These are phyloP conservation scores for Phoenix roebelenii DNA, from an alignment of 176 grass and related monocot species.

Conservation along the genomic window DNA sequence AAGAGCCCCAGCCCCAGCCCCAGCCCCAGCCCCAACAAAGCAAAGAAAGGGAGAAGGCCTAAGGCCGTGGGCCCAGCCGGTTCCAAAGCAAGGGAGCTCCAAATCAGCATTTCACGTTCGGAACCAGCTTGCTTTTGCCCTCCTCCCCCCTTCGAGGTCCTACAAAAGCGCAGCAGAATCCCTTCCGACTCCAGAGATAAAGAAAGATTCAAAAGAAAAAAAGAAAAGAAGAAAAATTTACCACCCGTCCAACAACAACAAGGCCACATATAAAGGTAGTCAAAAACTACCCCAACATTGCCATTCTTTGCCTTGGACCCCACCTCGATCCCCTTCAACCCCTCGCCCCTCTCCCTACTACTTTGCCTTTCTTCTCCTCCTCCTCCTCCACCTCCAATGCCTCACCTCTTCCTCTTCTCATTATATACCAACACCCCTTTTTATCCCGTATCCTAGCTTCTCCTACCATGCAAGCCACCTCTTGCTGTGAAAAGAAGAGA, in stretches of 20 bases:
- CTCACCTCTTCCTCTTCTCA: no score
- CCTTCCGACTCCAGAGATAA: slow-evolving; percentile 1
- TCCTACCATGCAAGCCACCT: not conserved
- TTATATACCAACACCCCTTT: not conserved
- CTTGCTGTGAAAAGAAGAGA: not conserved
- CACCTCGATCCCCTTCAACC: no score
- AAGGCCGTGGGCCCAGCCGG: slow-evolving; percentile 24
- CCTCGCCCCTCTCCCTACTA: no score
- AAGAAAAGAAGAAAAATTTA: not conserved
- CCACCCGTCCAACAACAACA: not conserved
- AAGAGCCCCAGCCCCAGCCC: no score
- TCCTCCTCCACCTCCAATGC: not conserved
- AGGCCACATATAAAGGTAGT: no score
- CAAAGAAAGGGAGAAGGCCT: no score
- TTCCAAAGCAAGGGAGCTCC: not conserved
- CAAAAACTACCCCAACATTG: no score
- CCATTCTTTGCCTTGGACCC: no score
- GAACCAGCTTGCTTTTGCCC: not conserved
- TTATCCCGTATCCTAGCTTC: not conserved
- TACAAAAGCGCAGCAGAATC: slow-evolving; percentile 14
- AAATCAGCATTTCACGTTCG: not conserved
- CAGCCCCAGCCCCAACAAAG: no score
- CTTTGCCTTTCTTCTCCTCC: not conserved
- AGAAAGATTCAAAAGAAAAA: slow-evolving; percentile 2
- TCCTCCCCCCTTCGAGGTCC: not conserved